phyloP scores from a whole-genome alignment of 495 filamentous ascomycete species.

The Trichoderma erinaceum region DNA sequence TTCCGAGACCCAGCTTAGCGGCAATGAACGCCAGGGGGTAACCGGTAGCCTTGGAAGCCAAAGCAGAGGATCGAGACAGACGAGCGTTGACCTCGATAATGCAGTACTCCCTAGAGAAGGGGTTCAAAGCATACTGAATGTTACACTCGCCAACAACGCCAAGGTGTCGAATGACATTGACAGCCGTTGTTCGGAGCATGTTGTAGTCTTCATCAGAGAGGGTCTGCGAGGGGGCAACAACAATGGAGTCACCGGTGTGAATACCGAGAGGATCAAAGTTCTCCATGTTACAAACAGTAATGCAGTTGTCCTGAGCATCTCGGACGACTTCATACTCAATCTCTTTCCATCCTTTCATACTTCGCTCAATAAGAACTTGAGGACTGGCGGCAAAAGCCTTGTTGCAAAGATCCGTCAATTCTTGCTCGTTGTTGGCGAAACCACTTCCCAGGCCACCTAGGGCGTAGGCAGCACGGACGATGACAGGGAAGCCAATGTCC shows the following conservation, averaged over 20 bases:
- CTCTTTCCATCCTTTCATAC: slow-evolving; percentile 99
- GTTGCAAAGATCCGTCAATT: slow-evolving; percentile 85
- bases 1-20: slow-evolving; percentile 88
- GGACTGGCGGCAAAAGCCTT: slow-evolving; percentile 93
- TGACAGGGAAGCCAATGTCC: slow-evolving; percentile 90
- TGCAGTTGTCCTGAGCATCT: slow-evolving; percentile 95
- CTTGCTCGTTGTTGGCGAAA: slow-evolving; percentile 84
- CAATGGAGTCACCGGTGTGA: slow-evolving; percentile 97
- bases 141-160: slow-evolving; percentile 98
- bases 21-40: slow-evolving; percentile 96
- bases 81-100: slow-evolving; percentile 99
- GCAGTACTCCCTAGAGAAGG: slow-evolving; percentile 94
- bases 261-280: slow-evolving; percentile 98
- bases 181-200: slow-evolving; percentile 96
- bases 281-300: slow-evolving; percentile 99
- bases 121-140: slow-evolving; percentile 96
- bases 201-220: slow-evolving; percentile 96
- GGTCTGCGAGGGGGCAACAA: slow-evolving; percentile 94
- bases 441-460: slow-evolving; percentile 92
- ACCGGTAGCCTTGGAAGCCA: slow-evolving; percentile 95
- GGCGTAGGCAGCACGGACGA: slow-evolving; percentile 93
- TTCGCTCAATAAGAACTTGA: slow-evolving; percentile 91
- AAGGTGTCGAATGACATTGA: slow-evolving; percentile 95
- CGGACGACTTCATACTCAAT: slow-evolving; percentile 98
- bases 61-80: slow-evolving; percentile 86